Evolutionary conservation across 495 filamentous ascomycete species (phyloP), one percentile per base, ranked within the genome.

Genomic region (Lasiosphaeria miniovina): DNA sequence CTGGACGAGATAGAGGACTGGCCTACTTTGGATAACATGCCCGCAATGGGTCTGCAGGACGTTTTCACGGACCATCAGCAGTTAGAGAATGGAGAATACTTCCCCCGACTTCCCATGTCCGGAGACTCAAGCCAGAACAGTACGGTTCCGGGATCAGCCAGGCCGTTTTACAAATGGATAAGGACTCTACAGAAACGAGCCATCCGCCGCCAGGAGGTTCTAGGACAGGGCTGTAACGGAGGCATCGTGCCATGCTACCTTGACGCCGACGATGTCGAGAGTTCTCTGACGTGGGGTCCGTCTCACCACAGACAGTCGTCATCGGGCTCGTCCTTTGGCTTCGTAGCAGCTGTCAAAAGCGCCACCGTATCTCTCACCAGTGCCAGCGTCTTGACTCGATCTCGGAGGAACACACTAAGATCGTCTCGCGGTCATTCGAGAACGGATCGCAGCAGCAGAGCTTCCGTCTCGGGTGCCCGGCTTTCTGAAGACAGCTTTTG

Each of bases 301-400:
- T 10, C 43, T 3, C 60, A 72, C 54, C 85, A 81, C 69, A 79
- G 85, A 62, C 83, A 84, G 17, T 81, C 81, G 2, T 92, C 90
- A 2, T 82, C 82, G 3, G 80, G 78, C 35, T 89, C 89, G 24
- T 95, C 91, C 6, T 84, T 88, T 59, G 84, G 76, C 7, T 88
- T 90, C 57, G 82, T 96, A 31, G 84, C 86, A 14, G 87, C 83
- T 10, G 82, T 93, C 55, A 93, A 87, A 66, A 93, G 90, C 24
- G 85, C 88, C 41, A 89, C 85, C 49, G 75, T 89, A 34, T 95
- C 88, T 55, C 74, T 90, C 45, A 81, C 85, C 11, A 90, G 86
- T 53, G 78, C 82, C 53, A 92, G 88, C 65, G 74, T 88, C 33
- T 75, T 84, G 34, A 80, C 78, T 32, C 80, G 82, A 46, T 89